phyloP scores from a whole-genome alignment of 768 basidiomycete species.

The Daedaleopsis nitida region DNA sequence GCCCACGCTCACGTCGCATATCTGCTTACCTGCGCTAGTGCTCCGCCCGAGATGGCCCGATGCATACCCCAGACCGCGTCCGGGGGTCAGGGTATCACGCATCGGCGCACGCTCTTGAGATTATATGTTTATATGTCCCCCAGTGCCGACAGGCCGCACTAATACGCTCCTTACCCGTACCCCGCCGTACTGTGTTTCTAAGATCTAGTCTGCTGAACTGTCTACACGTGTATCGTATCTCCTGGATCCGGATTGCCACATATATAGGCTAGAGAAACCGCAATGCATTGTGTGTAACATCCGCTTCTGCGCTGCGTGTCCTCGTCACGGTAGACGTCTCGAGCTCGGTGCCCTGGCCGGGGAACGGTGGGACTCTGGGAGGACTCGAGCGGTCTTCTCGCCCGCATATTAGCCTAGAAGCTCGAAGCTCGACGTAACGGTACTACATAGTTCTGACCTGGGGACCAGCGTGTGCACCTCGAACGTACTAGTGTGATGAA shows the following conservation, averaged over 20 bases:
- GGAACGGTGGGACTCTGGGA: too few species aligned
- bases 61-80: neutral
- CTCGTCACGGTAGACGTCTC: too few species aligned
- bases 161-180: conserved; percentile 18
- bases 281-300: neutral
- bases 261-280: neutral
- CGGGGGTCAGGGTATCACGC: too few species aligned
- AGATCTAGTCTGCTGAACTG: neutral
- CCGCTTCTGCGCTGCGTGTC: too few species aligned
- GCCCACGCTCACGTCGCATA: neutral
- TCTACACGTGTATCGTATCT: conserved; percentile 14
- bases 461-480: too few species aligned
- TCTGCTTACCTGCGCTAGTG: neutral
- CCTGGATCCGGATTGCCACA: neutral
- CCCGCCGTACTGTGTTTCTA: conserved; percentile 19
- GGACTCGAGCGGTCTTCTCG: too few species aligned
- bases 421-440: too few species aligned
- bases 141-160: neutral
- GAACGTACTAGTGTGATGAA: too few species aligned
- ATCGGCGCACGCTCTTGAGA: neutral
- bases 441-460: too few species aligned
- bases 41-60: neutral
- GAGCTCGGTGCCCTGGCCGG: too few species aligned
- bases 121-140: neutral
- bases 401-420: too few species aligned